These are phyloP conservation scores for Chaetomium sp. DNA, from an alignment of 2,329 filamentous ascomycete genomes.

Conservation along the genomic window DNA sequence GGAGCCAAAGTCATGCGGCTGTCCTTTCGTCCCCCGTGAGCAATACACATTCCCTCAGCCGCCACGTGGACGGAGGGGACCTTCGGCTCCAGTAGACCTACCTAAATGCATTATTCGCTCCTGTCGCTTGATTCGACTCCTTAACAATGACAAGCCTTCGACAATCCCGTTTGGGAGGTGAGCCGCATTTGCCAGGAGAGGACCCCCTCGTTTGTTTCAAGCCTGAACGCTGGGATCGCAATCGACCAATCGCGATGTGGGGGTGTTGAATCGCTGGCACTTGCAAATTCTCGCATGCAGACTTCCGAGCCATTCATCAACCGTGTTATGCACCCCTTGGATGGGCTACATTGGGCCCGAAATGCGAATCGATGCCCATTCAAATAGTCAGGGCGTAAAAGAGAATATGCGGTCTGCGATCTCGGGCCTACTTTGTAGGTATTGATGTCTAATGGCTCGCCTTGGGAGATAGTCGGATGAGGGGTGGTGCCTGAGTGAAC, in stretches of 20 bases:
- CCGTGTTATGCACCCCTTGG: slow-evolving; percentile 21
- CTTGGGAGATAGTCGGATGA: not conserved
- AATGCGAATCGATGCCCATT: slow-evolving; percentile 25
- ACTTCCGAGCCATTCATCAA: slow-evolving; percentile 23
- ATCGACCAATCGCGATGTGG: slow-evolving; percentile 20
- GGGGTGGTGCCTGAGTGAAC: not conserved
- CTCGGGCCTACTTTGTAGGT: slow-evolving; percentile 8
- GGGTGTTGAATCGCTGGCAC: slow-evolving; percentile 16
- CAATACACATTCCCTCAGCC: no score
- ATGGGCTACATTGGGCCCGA: slow-evolving; percentile 3
- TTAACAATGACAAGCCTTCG: not conserved
- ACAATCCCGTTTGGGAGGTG: slow-evolving; percentile 9
- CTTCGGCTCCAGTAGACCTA: no score
- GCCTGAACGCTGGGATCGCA: slow-evolving; percentile 19
- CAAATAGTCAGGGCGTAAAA: slow-evolving; percentile 20
- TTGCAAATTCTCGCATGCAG: slow-evolving; percentile 14
- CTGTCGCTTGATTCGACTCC: not conserved
- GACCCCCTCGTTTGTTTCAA: slow-evolving; percentile 29
- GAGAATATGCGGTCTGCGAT: not conserved
- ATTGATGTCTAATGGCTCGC: slow-evolving; percentile 16
- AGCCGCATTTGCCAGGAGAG: slow-evolving; percentile 16
- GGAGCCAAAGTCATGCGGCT: no score
- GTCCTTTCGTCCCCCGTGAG: no score
- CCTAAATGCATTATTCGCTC: no score
- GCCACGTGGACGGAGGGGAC: no score